Percentiles rank a stretch among this genome's conserved stretches.
Conservation (phyloP, 129 eudicot species). For the Saussurea involucrata region DNA sequence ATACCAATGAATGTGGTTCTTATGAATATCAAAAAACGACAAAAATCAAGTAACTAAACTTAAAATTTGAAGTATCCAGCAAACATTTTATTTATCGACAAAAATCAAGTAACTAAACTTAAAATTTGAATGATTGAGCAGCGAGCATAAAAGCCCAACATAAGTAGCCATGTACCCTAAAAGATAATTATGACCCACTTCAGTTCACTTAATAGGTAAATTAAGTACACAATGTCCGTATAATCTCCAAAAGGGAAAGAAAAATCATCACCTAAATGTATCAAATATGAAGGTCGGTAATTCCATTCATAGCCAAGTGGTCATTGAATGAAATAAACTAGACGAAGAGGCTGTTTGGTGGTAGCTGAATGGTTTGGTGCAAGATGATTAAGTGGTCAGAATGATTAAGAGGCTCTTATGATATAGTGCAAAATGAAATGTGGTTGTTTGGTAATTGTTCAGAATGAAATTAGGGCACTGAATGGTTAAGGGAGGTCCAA, state of each 20-base stretch:
- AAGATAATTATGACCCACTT: neutral
- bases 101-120: neutral
- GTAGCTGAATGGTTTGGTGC: too few relatives aligned
- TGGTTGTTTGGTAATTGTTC: too few relatives aligned
- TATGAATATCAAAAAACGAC: neutral
- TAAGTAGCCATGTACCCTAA: neutral
- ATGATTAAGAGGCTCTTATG: too few relatives aligned
- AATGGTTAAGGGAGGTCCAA: too few relatives aligned
- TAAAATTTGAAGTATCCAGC: neutral
- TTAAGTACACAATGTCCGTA: neutral
- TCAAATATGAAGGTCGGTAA: neutral
- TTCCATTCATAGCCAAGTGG: neutral
- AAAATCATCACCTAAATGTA: neutral
- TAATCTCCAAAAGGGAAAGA: neutral
- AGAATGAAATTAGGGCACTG: too few relatives aligned
- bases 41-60: neutral
- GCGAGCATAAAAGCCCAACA: neutral
- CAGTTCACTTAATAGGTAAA: neutral
- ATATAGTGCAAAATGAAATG: too few relatives aligned
- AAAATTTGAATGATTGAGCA: neutral
- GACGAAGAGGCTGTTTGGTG: too few relatives aligned
- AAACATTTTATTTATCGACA: neutral
- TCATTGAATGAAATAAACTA: neutral
- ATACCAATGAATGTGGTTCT: neutral
- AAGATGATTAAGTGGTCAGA: too few relatives aligned